Evolutionary conservation across 1,139 yeast genomes (phyloP).

Genomic region (Lodderomyces beijingensis): DNA sequence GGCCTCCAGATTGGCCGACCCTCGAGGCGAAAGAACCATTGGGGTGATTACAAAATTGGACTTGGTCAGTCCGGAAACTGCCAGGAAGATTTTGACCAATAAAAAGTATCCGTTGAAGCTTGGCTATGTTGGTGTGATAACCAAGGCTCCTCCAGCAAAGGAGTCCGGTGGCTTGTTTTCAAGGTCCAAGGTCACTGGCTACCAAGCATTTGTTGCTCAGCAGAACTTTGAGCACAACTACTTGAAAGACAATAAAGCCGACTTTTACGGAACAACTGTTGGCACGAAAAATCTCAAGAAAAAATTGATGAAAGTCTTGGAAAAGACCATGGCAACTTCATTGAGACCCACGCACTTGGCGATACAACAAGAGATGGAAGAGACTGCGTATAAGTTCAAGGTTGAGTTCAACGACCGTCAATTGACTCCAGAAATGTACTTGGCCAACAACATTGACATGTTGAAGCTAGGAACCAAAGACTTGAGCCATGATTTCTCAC

Average conservation of each 20-base stretch:
- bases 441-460: slow-evolving; percentile 87
- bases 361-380: slow-evolving; percentile 89
- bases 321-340: slow-evolving; percentile 85
- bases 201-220: slow-evolving; percentile 54
- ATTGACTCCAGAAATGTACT: slow-evolving; percentile 87
- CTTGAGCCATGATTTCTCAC: slow-evolving; percentile 74
- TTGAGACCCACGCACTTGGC: slow-evolving; percentile 83
- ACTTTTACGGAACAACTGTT: slow-evolving; percentile 61
- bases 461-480: slow-evolving; percentile 86
- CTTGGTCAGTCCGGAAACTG: slow-evolving; percentile 73
- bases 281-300: slow-evolving; percentile 75
- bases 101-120: slow-evolving; percentile 82
- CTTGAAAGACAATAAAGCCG: slow-evolving; percentile 58
- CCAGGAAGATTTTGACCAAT: slow-evolving; percentile 65
- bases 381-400: slow-evolving; percentile 86
- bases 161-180: slow-evolving; percentile 26
- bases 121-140: slow-evolving; percentile 98
- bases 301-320: slow-evolving; percentile 81
- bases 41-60: slow-evolving; percentile 96
- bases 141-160: slow-evolving; percentile 57
- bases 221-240: slow-evolving; percentile 60
- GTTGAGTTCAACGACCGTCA: slow-evolving; percentile 95
- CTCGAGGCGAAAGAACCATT: slow-evolving; percentile 89
- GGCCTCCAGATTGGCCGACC: slow-evolving; percentile 91
- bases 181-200: slow-evolving; percentile 33